Evolutionary conservation across 306 rosid species (phyloP).

Genomic region (Lathyrus sativus): DNA sequence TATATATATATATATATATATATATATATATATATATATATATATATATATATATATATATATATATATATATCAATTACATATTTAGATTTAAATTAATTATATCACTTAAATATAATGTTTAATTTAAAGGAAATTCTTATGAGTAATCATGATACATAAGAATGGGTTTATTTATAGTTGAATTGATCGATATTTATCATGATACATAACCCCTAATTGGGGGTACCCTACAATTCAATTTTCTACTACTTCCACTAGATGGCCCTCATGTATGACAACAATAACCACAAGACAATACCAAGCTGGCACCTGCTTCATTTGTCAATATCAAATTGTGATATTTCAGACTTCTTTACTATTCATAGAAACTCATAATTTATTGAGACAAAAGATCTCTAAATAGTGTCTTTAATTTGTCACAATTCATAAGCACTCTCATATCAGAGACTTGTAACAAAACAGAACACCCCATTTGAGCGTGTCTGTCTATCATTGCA

Average conservation of each 20-base stretch:
- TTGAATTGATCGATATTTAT: background rate
- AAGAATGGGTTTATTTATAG: no score
- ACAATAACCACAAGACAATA: slow-evolving; percentile 28
- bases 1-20: no score
- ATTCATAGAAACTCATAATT: background rate
- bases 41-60: no score
- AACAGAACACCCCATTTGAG: slow-evolving; percentile 2
- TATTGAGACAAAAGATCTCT: background rate
- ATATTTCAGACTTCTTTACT: slow-evolving; percentile 16
- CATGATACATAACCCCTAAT: background rate
- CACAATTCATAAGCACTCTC: background rate
- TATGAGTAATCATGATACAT: no score
- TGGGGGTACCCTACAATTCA: background rate
- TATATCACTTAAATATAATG: no score
- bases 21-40: no score
- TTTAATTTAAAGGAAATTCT: no score
- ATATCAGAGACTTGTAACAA: background rate
- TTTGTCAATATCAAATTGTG: slow-evolving; percentile 16
- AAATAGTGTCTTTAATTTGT: background rate
- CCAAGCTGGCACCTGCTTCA: slow-evolving; percentile 18
- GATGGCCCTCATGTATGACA: background rate
- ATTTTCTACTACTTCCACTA: background rate
- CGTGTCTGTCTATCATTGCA: slow-evolving; percentile 17
- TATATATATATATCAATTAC: no score
- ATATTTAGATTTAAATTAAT: no score